A percentile compares a stretch with the other conserved stretches of the same genome.
These are phyloP conservation scores for Lepidium aucheri DNA, from an alignment of 345 rosid genomes.

Conservation along the genomic window DNA sequence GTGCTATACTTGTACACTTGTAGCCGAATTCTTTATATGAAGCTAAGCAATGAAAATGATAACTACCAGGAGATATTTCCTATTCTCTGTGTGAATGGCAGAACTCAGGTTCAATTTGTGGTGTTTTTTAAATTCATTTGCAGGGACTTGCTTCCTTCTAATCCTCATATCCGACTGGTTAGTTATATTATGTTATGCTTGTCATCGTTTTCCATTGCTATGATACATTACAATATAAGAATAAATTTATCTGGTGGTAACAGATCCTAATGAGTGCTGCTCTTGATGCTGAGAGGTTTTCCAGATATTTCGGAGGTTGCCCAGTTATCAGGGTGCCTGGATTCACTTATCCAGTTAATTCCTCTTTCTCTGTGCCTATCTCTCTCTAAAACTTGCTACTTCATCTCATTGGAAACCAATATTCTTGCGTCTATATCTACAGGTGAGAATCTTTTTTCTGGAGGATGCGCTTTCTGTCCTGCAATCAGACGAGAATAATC, in stretches of 20 bases:
- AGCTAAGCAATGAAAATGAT: neutral
- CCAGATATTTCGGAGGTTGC: conserved; percentile 92
- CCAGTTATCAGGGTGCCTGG: conserved; percentile 86
- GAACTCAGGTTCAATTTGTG: neutral
- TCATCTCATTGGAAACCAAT: conserved; percentile 4
- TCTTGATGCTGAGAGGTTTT: conserved; percentile 81
- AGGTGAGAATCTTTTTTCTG: conserved; percentile 71
- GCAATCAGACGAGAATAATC: conserved; percentile 41
- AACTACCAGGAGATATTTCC: neutral
- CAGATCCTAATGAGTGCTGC: conserved; percentile 98
- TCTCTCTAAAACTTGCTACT: neutral
- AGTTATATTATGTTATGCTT: conserved; percentile 26
- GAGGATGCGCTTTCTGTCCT: conserved; percentile 78
- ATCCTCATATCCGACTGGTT: conserved; percentile 91
- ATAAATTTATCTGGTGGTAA: neutral
- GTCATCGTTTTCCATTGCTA: neutral
- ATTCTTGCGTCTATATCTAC: conserved; percentile 8
- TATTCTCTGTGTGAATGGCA: neutral
- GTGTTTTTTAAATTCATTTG: conserved; percentile 29
- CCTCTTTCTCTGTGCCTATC: neutral
- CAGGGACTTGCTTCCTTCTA: conserved; percentile 83
- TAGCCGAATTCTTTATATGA: neutral
- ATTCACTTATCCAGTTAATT: conserved; percentile 79
- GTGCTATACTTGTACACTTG: neutral
- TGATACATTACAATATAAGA: neutral